A percentile compares a stretch with the other conserved stretches of the same genome.
phyloP scores from a whole-genome alignment of 768 basidiomycete species.

The Leccinum rimulosum region DNA sequence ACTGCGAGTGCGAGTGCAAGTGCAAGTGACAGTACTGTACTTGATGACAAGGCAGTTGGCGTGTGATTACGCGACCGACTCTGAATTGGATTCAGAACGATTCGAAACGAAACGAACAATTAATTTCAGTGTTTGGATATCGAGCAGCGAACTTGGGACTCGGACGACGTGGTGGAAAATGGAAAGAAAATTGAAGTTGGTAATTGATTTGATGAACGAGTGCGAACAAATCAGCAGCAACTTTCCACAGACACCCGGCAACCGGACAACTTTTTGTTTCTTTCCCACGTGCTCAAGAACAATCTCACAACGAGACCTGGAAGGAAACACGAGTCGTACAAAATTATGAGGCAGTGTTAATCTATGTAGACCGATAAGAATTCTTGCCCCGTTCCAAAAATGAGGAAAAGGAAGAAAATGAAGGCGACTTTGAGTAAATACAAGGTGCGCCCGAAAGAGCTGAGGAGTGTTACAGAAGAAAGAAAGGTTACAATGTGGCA shows the following conservation, averaged over 20 bases:
- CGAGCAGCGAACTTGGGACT: background rate
- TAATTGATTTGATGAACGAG: background rate
- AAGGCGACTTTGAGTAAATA: conserved; percentile 13
- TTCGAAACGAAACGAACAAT: background rate
- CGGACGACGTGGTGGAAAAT: background rate
- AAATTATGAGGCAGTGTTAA: conserved; percentile 25
- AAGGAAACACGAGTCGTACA: conserved; percentile 15
- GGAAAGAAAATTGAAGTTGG: background rate
- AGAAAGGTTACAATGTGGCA: conserved; percentile 9
- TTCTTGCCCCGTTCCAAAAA: conserved; percentile 21
- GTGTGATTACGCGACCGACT: background rate
- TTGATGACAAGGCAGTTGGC: background rate
- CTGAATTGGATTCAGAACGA: background rate
- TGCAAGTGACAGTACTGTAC: background rate
- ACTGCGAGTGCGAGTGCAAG: background rate
- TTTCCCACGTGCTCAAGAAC: conserved; percentile 17
- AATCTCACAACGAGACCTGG: background rate
- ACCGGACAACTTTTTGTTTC: conserved; percentile 1
- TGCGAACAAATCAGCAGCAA: background rate
- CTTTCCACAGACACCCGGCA: background rate
- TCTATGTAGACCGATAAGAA: conserved; percentile 27
- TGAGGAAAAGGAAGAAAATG: background rate
- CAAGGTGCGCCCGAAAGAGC: conserved; percentile 10
- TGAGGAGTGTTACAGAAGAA: conserved; percentile 3
- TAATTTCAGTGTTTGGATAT: background rate